phyloP scores from a whole-genome alignment of 345 rosid genomes.

The Salix purpurea region DNA sequence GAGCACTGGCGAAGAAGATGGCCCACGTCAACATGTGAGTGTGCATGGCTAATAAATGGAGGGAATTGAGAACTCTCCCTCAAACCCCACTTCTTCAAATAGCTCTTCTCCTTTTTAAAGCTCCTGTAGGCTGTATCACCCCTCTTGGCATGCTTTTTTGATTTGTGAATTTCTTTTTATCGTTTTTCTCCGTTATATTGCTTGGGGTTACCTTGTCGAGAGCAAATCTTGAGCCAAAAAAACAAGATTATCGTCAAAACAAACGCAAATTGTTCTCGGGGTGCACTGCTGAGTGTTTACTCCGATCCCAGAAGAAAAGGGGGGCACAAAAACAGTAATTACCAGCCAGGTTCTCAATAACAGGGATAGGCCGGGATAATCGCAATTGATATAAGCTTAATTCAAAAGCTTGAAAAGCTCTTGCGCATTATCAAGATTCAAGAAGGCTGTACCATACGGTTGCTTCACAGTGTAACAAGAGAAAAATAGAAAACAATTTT shows the following conservation, averaged over 20 bases:
- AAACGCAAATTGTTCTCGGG: no score
- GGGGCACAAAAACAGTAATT: not conserved
- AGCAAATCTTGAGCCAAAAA: not conserved
- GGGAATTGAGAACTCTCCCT: not conserved
- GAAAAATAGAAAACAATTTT: not conserved
- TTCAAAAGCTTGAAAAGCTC: not conserved
- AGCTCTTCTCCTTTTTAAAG: slow-evolving; percentile 6
- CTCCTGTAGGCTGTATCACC: slow-evolving; percentile 1
- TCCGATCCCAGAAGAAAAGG: not conserved
- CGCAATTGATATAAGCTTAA: not conserved
- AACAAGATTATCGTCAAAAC: not conserved
- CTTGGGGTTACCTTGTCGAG: not conserved
- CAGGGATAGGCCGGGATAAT: not conserved
- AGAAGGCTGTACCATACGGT: not conserved
- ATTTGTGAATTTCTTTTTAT: not conserved
- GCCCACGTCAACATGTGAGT: not conserved
- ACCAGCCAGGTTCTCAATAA: not conserved
- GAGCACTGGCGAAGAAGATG: not conserved
- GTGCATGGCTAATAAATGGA: not conserved
- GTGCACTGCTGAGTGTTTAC: not conserved
- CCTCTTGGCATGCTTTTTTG: not conserved
- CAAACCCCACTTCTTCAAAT: slow-evolving; percentile 19
- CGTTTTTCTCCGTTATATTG: not conserved
- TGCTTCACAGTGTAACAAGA: not conserved
- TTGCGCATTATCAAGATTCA: not conserved